Conservation (phyloP, 176 grass and related monocot genomes). For the Raddia guianensis region DNA sequence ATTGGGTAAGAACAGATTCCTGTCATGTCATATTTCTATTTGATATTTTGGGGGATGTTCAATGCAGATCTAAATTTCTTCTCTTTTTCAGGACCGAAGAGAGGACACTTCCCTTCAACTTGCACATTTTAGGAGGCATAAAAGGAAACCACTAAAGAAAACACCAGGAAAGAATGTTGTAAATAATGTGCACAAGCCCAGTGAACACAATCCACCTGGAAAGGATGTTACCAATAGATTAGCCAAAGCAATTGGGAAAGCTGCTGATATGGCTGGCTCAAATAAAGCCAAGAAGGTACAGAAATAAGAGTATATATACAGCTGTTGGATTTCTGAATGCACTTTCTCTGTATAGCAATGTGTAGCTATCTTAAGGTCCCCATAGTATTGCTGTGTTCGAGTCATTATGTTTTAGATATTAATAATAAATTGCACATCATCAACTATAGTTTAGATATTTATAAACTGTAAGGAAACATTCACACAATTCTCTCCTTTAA, state of each 20-base stretch:
- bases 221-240: conserved; percentile 90
- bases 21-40: conserved; percentile 18
- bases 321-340: conserved; percentile 5
- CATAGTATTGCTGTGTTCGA: neutral
- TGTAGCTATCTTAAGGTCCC: conserved; percentile 23
- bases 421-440: neutral
- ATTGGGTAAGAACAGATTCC: conserved; percentile 64
- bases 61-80: conserved; percentile 21
- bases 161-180: conserved; percentile 55
- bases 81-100: conserved; percentile 78
- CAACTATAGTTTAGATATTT: conserved; percentile 10
- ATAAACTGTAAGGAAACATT: neutral
- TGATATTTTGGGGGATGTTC: conserved; percentile 17
- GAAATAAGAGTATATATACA: neutral
- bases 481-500: neutral
- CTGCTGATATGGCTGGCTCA: conserved; percentile 82
- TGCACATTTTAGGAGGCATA: conserved; percentile 79
- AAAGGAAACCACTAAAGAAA: conserved; percentile 87
- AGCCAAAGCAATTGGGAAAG: conserved; percentile 81
- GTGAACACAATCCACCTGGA: conserved; percentile 81
- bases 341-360: neutral
- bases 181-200: conserved; percentile 71
- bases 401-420: neutral
- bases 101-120: conserved; percentile 88
- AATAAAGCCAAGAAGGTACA: conserved; percentile 79